Base-by-base conservation (phyloP, 495 filamentous ascomycete species). In the Hypoxylon crocopeplum region DNA sequence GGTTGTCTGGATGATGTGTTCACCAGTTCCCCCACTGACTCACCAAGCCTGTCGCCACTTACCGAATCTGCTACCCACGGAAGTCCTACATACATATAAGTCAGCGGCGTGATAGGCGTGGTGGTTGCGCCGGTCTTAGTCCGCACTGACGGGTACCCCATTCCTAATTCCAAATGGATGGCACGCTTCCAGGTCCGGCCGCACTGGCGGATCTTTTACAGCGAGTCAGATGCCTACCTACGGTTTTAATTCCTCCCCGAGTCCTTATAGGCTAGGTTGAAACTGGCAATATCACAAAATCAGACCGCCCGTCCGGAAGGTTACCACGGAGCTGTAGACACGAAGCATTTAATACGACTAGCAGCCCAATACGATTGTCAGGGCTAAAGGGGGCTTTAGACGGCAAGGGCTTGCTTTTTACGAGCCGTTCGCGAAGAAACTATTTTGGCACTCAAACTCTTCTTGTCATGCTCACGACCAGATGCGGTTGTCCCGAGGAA, bases 131-230 rank as follows among this genome's bases (percentile, higher is more conserved):
- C 21, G 40, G 51, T 41, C 49, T 56, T 36, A 16, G 48, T 39
- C 54, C 61, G 32, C 27, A 11, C 22, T 33, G 44, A 40, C 38
- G 49, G 54, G 38, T 59, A 51, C 48, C 53, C 54, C 54, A 59
- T 64, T 56, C 45, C 40, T 32, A 40, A 59, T 51, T 59, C 55
- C 61, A 64, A 50, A 64, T 55, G 61, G 50, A 36, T 48, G 61
- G 50, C 47, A 59, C 50, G 39, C 61, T 34, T 55, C 21, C 45
- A 50, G 37, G 24, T 33, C 41, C 45, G 50, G 55, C 55, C 61
- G 27, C 20, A 56, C 55, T 59, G 34, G 50, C 61, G 39, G 50
- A 41, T 64, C 27, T 56, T 51, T 38, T 45, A 64, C 39, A 55
- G 54, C 24, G 27, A 51, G 42, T 38, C 45, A 48, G 25, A 59